Percentiles rank a stretch among this genome's conserved stretches.
phyloP scores from a whole-genome alignment of 2,329 filamentous ascomycete genomes.

The Cladosporium sp. region DNA sequence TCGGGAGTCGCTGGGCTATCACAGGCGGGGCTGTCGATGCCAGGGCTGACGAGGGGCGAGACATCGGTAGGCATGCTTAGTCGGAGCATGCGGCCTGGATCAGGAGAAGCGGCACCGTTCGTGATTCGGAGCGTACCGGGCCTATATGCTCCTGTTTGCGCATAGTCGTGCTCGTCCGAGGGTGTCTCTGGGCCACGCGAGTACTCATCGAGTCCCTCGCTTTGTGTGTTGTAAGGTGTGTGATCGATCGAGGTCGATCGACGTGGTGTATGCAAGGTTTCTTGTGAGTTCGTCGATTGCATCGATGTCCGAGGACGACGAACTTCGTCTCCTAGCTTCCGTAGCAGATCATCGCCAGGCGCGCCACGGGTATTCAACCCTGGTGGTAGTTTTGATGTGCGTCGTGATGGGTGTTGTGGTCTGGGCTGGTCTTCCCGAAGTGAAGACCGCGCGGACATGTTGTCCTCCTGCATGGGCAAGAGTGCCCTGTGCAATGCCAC shows the following conservation, averaged over 20 bases:
- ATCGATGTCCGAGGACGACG: neutral
- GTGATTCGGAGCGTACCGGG: conserved; percentile 44
- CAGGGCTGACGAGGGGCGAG: neutral
- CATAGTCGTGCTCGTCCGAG: conserved; percentile 36
- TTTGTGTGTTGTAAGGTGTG: neutral
- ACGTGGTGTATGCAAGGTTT: neutral
- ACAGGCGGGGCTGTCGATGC: neutral
- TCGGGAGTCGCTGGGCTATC: neutral
- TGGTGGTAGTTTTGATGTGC: conserved; percentile 17
- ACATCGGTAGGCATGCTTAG: neutral
- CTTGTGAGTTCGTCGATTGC: neutral
- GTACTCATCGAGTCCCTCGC: neutral
- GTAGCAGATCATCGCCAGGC: conserved; percentile 27
- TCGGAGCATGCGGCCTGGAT: conserved; percentile 22
- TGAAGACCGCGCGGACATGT: neutral
- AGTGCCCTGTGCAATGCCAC: conserved; percentile 38
- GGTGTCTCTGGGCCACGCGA: conserved; percentile 35
- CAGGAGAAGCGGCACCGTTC: conserved; percentile 45
- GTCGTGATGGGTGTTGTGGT: conserved; percentile 7
- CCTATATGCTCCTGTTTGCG: conserved; percentile 38
- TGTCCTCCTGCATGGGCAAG: conserved; percentile 23
- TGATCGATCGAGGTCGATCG: neutral
- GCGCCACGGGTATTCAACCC: conserved; percentile 24
- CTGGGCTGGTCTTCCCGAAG: neutral
- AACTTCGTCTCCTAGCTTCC: conserved; percentile 21